A percentile compares a stretch with the other conserved stretches of the same genome.
Conservation (phyloP, 352 stramenopile genomes). For the Pythium vanterpoolii region DNA sequence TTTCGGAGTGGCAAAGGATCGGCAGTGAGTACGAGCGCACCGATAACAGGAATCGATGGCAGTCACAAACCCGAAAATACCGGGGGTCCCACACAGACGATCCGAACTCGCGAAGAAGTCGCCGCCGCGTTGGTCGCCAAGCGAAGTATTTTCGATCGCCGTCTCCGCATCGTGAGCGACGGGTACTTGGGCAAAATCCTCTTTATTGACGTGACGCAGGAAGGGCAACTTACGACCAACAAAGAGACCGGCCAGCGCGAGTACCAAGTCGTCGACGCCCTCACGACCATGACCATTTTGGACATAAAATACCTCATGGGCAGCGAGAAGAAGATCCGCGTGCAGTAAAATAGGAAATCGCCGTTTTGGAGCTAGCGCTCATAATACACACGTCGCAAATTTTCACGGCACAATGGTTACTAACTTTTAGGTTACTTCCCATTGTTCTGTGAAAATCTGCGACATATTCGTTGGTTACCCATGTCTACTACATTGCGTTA, state of each 20-base stretch:
- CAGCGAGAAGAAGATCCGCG: constrained; percentile 17
- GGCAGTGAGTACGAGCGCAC: neutral
- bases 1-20: constrained; percentile 10
- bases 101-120: neutral
- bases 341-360: constrained; percentile 9
- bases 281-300: constrained; percentile 44
- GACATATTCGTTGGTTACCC: no score
- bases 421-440: no score
- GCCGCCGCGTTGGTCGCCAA: constrained; percentile 3
- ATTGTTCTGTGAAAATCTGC: no score
- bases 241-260: constrained; percentile 28
- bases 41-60: neutral
- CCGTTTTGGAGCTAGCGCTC: no score
- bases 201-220: constrained; percentile 33
- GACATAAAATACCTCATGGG: constrained; percentile 55
- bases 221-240: constrained; percentile 32
- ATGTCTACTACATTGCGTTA: no score
- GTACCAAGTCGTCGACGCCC: constrained; percentile 40
- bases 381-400: no score
- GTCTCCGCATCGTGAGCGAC: constrained; percentile 32
- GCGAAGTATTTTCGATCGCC: constrained; percentile 42
- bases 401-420: no score
- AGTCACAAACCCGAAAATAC: neutral
- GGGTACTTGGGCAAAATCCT: constrained; percentile 34
- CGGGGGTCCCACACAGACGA: no score